These are phyloP conservation scores for Stemphylium vesicarium DNA, from an alignment of 2,329 filamentous ascomycete species.

Conservation along the genomic window DNA sequence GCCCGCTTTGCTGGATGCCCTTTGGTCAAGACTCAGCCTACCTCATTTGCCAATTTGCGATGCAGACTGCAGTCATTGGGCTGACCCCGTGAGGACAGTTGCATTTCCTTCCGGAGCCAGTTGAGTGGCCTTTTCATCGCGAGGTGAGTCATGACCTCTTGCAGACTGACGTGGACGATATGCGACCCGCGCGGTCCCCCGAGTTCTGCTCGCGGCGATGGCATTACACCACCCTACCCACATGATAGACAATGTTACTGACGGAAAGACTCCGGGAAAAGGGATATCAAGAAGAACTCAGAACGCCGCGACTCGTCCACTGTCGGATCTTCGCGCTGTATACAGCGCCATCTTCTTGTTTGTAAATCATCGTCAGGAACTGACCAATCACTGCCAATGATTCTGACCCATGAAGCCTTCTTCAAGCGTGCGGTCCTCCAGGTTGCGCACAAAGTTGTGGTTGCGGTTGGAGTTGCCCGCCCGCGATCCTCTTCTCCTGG, in stretches of 20 bases:
- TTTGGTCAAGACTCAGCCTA: conserved; percentile 1
- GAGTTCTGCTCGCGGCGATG: conserved; percentile 6
- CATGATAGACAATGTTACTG: conserved; percentile 14
- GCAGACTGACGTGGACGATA: conserved; percentile 20
- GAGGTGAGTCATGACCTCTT: conserved; percentile 5
- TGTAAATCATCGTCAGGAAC: conserved; percentile 14
- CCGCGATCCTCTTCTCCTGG: conserved; percentile 78
- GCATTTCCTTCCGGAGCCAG: conserved; percentile 2
- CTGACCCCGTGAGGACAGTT: background rate
- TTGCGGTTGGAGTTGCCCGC: conserved; percentile 66
- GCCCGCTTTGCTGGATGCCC: background rate
- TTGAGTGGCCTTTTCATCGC: conserved; percentile 14
- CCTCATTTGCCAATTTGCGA: conserved; percentile 1
- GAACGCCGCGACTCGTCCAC: conserved; percentile 12
- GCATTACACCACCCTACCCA: conserved; percentile 8
- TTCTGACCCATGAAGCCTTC: conserved; percentile 79
- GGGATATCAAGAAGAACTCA: conserved; percentile 14
- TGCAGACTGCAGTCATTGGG: conserved; percentile 1
- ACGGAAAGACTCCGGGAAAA: conserved; percentile 8
- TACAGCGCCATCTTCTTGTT: conserved; percentile 5
- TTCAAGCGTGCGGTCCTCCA: conserved; percentile 93
- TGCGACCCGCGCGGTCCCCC: conserved; percentile 15
- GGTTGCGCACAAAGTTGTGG: conserved; percentile 89
- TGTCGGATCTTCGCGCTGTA: conserved; percentile 3
- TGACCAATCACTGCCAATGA: conserved; percentile 68